Conservation (phyloP, 495 filamentous ascomycete genomes). For the Podospora pseudocomata region DNA sequence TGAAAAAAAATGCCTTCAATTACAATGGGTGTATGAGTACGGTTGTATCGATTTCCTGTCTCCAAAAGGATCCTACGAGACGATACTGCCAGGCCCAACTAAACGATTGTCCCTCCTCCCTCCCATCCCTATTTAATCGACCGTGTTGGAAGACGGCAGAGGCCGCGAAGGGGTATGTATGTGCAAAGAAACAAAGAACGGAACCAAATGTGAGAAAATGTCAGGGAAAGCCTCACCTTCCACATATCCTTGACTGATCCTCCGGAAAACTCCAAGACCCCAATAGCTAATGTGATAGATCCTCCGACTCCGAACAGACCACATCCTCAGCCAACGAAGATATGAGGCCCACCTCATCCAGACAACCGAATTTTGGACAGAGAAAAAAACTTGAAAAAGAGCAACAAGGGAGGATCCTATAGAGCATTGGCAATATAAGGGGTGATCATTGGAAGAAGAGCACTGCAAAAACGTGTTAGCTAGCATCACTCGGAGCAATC, state of each 20-base stretch:
- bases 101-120: constrained; percentile 8
- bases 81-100: background rate
- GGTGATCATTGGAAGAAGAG: constrained; percentile 46
- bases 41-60: background rate
- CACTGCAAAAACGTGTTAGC: constrained; percentile 25
- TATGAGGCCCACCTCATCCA: background rate
- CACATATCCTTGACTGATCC: constrained; percentile 2
- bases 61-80: background rate
- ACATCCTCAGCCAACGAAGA: background rate
- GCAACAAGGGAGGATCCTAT: constrained; percentile 18
- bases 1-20: constrained; percentile 6
- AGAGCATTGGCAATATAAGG: constrained; percentile 53
- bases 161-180: constrained; percentile 23
- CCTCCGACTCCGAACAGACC: background rate
- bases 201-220: background rate
- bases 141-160: constrained; percentile 15
- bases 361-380: background rate
- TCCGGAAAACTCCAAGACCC: constrained; percentile 13
- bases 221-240: constrained; percentile 4
- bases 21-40: constrained; percentile 3
- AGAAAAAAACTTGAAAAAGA: constrained; percentile 1
- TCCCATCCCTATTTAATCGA: background rate
- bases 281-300: constrained; percentile 1
- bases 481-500: background rate
- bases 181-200: constrained; percentile 9